Percentiles rank a stretch among this genome's conserved stretches.
Conservation (phyloP, 441 rosid genomes). For the Pelargonium citronellum region DNA sequence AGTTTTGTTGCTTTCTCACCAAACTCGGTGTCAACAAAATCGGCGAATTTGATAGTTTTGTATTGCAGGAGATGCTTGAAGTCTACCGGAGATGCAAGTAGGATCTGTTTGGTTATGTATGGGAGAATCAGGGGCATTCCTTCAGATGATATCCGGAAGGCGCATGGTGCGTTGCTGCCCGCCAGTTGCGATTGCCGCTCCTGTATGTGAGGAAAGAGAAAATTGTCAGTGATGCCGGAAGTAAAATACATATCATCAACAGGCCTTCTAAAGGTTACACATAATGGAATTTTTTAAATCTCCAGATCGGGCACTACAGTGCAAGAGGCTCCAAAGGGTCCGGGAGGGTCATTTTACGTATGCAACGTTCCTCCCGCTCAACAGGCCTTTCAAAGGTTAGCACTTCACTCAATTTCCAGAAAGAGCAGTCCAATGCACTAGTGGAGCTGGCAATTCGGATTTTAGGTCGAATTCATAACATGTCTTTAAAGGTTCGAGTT, state of each 20-base stretch:
- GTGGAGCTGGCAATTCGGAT: no score
- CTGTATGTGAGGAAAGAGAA: constrained; percentile 29
- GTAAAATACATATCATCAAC: background rate
- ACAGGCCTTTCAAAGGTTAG: no score
- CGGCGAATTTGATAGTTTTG: constrained; percentile 63
- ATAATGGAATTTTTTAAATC: no score
- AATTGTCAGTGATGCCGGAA: background rate
- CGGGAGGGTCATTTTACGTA: no score
- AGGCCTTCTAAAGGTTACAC: no score
- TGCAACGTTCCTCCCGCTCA: no score
- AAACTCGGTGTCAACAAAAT: constrained; percentile 60
- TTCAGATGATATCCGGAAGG: constrained; percentile 87
- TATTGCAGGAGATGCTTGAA: constrained; percentile 75
- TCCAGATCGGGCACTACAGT: no score
- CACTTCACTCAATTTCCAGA: no score
- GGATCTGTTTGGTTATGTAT: constrained; percentile 72
- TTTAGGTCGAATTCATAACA: no score
- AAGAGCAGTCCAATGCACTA: no score
- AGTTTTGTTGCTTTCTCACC: constrained; percentile 66
- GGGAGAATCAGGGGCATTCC: constrained; percentile 89
- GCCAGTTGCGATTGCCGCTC: constrained; percentile 83
- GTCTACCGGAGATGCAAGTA: constrained; percentile 53
- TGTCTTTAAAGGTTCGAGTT: no score
- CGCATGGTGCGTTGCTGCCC: constrained; percentile 58
- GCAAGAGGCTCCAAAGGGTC: no score